Percentiles rank a stretch among this genome's conserved stretches.
These are phyloP conservation scores for Chloris gayana DNA, from an alignment of 176 grass and related monocot genomes.

Conservation along the genomic window DNA sequence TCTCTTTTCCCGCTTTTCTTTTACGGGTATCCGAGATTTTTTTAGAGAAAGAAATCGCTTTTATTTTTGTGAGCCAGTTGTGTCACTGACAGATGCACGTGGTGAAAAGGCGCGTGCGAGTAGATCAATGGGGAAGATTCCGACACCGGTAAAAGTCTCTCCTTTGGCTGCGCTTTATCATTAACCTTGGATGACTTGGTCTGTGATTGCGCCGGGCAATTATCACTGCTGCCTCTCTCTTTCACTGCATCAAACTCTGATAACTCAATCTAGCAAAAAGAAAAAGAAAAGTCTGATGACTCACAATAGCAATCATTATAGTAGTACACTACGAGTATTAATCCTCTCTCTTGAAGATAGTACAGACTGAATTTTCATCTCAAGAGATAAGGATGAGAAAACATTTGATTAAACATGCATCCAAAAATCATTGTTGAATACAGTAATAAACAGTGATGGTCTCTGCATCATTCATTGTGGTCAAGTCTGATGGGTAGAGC, in stretches of 20 bases:
- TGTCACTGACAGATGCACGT: conserved; percentile 29
- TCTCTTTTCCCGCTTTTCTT: not conserved
- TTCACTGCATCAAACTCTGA: not conserved
- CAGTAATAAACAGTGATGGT: not conserved
- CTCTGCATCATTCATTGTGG: not conserved
- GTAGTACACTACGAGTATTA: not conserved
- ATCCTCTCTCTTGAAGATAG: not conserved
- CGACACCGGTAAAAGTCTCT: conserved; percentile 8
- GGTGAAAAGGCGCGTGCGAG: conserved; percentile 32
- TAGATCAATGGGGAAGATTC: conserved; percentile 5
- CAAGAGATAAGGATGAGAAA: not conserved
- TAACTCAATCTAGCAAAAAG: not conserved
- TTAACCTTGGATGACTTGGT: not conserved
- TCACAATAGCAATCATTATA: not conserved
- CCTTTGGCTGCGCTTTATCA: conserved; percentile 6
- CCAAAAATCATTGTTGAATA: not conserved
- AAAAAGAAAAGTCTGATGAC: not conserved
- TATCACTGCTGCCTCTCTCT: not conserved
- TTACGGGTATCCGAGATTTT: not conserved
- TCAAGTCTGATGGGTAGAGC: conserved; percentile 8
- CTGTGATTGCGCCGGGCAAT: not conserved
- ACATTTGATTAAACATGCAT: not conserved
- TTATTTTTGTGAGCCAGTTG: not conserved
- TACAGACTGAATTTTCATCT: not conserved
- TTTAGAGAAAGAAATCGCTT: not conserved